Evolutionary conservation across 371 early-diverging fungal species (phyloP).

Genomic region (Rhizopus arrhizus): DNA sequence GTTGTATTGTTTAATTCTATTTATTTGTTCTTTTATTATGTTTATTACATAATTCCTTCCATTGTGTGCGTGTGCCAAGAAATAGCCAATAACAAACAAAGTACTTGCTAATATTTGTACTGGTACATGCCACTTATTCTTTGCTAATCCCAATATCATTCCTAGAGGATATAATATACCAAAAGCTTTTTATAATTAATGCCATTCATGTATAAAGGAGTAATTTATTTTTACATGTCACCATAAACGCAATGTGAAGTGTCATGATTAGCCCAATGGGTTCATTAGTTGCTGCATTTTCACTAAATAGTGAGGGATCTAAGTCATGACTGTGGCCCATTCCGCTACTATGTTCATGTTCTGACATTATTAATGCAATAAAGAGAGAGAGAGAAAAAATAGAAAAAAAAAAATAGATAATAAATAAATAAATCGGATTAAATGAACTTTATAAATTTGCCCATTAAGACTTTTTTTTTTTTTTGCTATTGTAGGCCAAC

Average conservation of each 20-base stretch:
- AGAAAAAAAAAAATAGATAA: not conserved
- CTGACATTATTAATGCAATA: constrained; percentile 22
- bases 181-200: constrained; percentile 31
- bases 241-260: constrained; percentile 50
- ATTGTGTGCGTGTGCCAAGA: constrained; percentile 64
- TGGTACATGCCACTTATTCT: constrained; percentile 67
- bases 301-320: constrained; percentile 39
- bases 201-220: not conserved
- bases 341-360: constrained; percentile 30
- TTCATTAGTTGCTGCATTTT: constrained; percentile 48
- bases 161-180: constrained; percentile 55
- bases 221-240: constrained; percentile 32
- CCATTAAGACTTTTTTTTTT: no score
- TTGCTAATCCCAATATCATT: constrained; percentile 62
- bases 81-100: constrained; percentile 55
- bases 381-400: not conserved
- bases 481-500: no score
- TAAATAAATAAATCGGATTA: not conserved
- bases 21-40: not conserved
- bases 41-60: constrained; percentile 60
- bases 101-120: constrained; percentile 56
- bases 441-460: no score
- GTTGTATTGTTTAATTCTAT: not conserved
- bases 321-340: constrained; percentile 48
- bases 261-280: constrained; percentile 52